Base-by-base conservation (phyloP, 305 asterid genomes). In the Solanum hybrid region DNA sequence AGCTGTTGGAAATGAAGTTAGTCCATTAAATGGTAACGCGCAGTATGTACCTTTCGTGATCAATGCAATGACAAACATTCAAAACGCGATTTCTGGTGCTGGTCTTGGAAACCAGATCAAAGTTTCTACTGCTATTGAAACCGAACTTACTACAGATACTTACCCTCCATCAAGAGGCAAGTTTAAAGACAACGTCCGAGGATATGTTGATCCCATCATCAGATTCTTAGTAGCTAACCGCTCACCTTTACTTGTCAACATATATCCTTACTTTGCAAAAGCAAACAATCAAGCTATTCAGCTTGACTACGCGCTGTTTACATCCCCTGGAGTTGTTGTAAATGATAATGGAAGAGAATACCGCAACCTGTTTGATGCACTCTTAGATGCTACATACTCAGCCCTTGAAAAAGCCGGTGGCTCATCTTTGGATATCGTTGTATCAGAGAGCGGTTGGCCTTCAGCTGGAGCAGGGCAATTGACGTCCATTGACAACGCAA, bases 361-460 rank as follows among this genome's bases (percentile, higher is more conserved):
- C 87, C 90, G 36, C 24, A 96, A 88, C 45, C 61, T 96, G 20
- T 94, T 94, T 41, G 92, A 90, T 51, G 95, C 97, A 5, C 90
- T 93, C 79, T 33, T 95, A 57, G 97, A 96, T 70, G 91, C 96
- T 4, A 36, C 79, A n/a, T 90, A 93, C 17, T 93, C 93, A 0
- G 95, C 97, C 2, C 81, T 94, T 57, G 95, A 93, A 89, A 94
- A 91, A 38, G 94, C 89, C 1, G 96, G 97, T 1, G 98, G 94
- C 2, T 90, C 90, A 1, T 88, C 91, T 15, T 33, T 95, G 38
- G 87, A 91, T 10, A 90, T 95, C 5, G 95, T 95, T 9, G 96
- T 95, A 45, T 68, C 97, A 10, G 98, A 95, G 89, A 95, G 94
- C 0, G 97, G 98, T 1, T 95, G 98, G 98, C 97, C 98, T 7